These are phyloP conservation scores for Colletotrichum cereale DNA, from an alignment of 2,329 filamentous ascomycete species.

Conservation along the genomic window DNA sequence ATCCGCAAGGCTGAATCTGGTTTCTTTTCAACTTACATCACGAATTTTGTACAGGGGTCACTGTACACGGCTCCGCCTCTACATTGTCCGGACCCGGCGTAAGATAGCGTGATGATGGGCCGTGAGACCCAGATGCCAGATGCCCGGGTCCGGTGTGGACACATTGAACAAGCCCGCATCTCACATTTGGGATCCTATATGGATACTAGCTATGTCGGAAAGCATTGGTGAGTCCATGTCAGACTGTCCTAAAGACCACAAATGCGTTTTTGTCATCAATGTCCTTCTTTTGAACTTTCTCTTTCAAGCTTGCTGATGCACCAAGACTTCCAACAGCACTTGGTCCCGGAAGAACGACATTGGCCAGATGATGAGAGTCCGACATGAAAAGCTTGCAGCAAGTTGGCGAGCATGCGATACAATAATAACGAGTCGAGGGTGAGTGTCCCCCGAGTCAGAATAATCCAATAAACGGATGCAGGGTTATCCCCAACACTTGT, in stretches of 20 bases:
- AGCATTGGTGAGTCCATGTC: not conserved
- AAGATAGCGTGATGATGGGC: not conserved
- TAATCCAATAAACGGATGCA: not conserved
- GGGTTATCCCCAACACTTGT: not conserved
- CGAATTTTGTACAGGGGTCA: slow-evolving; percentile 7
- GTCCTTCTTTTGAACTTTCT: not conserved
- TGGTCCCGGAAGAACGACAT: not conserved
- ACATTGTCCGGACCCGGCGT: not conserved
- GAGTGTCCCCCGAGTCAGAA: not conserved
- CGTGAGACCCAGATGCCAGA: not conserved
- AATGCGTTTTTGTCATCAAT: not conserved
- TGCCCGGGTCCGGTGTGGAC: not conserved
- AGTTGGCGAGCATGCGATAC: not conserved
- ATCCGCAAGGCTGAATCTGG: slow-evolving; percentile 16
- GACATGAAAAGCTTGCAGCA: not conserved
- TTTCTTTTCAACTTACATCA: not conserved
- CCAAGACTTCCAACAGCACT: not conserved
- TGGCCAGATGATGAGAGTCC: no score
- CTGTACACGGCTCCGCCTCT: not conserved
- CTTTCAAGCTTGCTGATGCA: not conserved
- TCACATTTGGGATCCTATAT: not conserved
- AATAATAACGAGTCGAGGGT: not conserved
- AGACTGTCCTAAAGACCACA: no score
- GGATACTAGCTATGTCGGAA: not conserved
- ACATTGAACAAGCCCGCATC: not conserved